Conservation (phyloP, 768 basidiomycete species). For the Hydnomerulius pinastri region DNA sequence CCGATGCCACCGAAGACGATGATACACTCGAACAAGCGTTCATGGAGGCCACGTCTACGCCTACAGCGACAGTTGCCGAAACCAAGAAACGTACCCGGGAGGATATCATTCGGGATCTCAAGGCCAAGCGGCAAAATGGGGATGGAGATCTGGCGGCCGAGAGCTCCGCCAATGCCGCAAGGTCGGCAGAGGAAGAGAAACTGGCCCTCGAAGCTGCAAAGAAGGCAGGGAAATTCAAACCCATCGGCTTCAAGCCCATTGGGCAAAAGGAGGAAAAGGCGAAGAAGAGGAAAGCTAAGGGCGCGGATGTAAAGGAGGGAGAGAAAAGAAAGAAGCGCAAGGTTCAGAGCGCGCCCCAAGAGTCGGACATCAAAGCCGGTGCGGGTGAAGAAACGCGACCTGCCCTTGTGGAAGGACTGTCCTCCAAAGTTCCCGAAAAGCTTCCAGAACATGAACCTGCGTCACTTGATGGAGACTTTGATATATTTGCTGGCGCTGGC, state of each 20-base stretch:
- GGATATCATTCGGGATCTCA: conserved; percentile 73
- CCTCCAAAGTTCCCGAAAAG: conserved; percentile 7
- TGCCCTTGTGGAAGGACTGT: conserved; percentile 1
- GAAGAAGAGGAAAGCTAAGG: conserved; percentile 47
- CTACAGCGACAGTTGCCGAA: conserved; percentile 20
- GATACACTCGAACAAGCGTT: conserved; percentile 81
- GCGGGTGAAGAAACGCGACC: not conserved
- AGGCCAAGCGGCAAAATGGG: conserved; percentile 54
- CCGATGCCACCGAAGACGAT: conserved; percentile 66
- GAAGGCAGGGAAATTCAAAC: conserved; percentile 47
- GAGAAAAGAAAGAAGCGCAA: conserved; percentile 64
- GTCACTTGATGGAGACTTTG: conserved; percentile 59
- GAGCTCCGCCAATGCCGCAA: conserved; percentile 9
- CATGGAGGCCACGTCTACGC: conserved; percentile 40
- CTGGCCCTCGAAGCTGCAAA: conserved; percentile 39
- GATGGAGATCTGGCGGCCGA: conserved; percentile 15
- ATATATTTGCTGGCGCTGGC: conserved; percentile 86
- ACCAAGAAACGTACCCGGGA: conserved; percentile 75
- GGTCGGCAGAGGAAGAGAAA: conserved; percentile 16
- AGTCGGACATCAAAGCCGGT: conserved; percentile 4
- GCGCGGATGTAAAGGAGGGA: conserved; percentile 38
- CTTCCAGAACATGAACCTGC: conserved; percentile 23
- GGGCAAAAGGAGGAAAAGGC: conserved; percentile 44
- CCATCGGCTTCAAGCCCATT: conserved; percentile 68
- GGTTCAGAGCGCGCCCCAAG: conserved; percentile 32